phyloP scores from a whole-genome alignment of 2,329 filamentous ascomycete genomes.

The Xylariomycetidae sp. region DNA sequence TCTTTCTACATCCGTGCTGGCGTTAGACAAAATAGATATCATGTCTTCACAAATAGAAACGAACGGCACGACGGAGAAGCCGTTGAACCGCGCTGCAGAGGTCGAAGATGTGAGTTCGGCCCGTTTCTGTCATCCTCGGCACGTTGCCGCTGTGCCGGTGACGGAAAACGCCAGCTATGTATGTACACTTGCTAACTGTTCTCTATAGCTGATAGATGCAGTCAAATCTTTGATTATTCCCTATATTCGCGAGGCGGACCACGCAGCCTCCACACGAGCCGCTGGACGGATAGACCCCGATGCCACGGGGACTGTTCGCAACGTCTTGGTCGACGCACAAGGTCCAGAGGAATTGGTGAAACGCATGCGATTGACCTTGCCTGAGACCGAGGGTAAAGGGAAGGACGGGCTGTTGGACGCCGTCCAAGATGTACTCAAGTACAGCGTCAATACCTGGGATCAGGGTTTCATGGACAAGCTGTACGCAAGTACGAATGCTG shows the following conservation, averaged over 20 bases:
- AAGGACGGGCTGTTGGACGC: slow-evolving; percentile 69
- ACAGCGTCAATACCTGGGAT: slow-evolving; percentile 98
- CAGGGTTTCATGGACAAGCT: slow-evolving; percentile 95
- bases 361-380: slow-evolving; percentile 53
- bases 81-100: slow-evolving; percentile 35
- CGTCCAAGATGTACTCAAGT: slow-evolving; percentile 65
- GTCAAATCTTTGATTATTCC: slow-evolving; percentile 63
- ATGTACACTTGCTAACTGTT: not conserved
- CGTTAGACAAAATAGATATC: too few relatives aligned
- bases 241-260: slow-evolving; percentile 65
- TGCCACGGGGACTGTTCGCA: slow-evolving; percentile 35
- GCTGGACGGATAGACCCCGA: slow-evolving; percentile 42
- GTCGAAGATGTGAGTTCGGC: slow-evolving; percentile 37
- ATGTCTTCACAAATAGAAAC: slow-evolving; percentile 5
- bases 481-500: slow-evolving; percentile 83
- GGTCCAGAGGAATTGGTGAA: slow-evolving; percentile 51
- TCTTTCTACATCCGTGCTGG: too few relatives aligned
- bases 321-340: slow-evolving; percentile 58
- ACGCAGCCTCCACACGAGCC: slow-evolving; percentile 47
- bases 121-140: too few relatives aligned
- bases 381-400: slow-evolving; percentile 48
- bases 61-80: slow-evolving; percentile 3
- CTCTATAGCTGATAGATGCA: slow-evolving; percentile 56
- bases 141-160: too few relatives aligned
- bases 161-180: not conserved